Base-by-base conservation (phyloP, 1,284 basidiomycete species). In the Ganoderma resinaceum region DNA sequence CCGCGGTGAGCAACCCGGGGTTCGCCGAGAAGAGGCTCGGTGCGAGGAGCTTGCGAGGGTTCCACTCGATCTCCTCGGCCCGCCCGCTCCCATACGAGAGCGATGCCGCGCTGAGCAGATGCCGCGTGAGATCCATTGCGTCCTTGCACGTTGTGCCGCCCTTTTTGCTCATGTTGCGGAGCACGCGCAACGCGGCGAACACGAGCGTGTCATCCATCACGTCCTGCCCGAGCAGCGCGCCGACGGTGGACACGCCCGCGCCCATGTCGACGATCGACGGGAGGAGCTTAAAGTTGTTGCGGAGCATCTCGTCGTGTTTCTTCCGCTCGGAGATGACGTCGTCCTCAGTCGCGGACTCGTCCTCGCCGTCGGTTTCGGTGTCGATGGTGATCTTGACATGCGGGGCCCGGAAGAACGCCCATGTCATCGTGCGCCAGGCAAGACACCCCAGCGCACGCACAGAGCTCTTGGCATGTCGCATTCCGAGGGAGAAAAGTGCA, bases 351-450 rank as follows among this genome's bases (percentile, higher is more conserved):
- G 76, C 73, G 4, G 63, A 67, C 8, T 76, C 82, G 11, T 71
- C 68, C 12, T 75, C 74, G 31, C 69, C 69, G 31, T 72, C 75
- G 11, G 81, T 82, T 49, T 84, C 83, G 12, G 73, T 49, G 20
- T 66, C 65, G 37, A 70, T 23, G 7, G 65, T 62, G 26, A 76
- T 52, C 42, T 71, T 72, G 33, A 73, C 65, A 14, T 72, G 72
- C 0, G 82, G 79, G 1, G 87, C 86, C 63, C 86, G 87, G 77
- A 91, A 83, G 74, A 88, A 92, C 18, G 82, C 85, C 91, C 92
- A 91, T 9, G 83, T 80, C 66, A 91, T 73, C 63, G 83, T 80
- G 5, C 91, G 85, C 91, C 91, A 94, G 12, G 87, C 80, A 3
- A 90, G 75, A 65, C 86, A 87, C 1, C 83, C 84, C 1, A 93